A percentile compares a stretch with the other conserved stretches of the same genome.
phyloP scores from a whole-genome alignment of 169 alveolate species.

The Cryptosporidium andersoni region DNA sequence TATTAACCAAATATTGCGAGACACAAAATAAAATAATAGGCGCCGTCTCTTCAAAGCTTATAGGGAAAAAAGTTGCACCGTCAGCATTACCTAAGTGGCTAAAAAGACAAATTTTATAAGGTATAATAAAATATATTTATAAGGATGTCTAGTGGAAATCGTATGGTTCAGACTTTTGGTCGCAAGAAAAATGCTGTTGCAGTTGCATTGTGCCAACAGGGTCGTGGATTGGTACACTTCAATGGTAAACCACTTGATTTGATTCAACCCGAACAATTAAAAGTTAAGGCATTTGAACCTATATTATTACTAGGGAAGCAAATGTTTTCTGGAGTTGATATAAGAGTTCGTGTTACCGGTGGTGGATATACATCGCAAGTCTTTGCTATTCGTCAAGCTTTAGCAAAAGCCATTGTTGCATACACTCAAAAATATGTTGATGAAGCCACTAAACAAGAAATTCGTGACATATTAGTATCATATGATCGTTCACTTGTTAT shows the following conservation, averaged over 20 bases:
- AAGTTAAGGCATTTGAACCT: conserved; percentile 97
- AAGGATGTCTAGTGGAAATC: conserved; percentile 72
- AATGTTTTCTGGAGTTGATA: conserved; percentile 90
- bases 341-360: conserved; percentile 98
- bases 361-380: conserved; percentile 98
- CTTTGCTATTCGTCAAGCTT: conserved; percentile 96
- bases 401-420: conserved; percentile 98
- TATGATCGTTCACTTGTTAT: conserved; percentile 98
- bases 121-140: too few species aligned
- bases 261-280: conserved; percentile 92
- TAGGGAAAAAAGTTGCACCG: too few species aligned
- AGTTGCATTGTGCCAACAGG: conserved; percentile 94
- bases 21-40: too few species aligned
- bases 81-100: too few species aligned
- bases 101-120: too few species aligned
- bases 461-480: conserved; percentile 93
- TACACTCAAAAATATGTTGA: conserved; percentile 96
- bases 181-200: conserved; percentile 99
- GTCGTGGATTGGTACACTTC: conserved; percentile 94
- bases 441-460: conserved; percentile 93
- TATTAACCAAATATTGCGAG: too few species aligned
- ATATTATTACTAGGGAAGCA: conserved; percentile 94
- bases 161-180: conserved; percentile 96
- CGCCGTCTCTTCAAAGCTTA: too few species aligned
- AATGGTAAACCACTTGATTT: conserved; percentile 95